phyloP scores from a whole-genome alignment of 2,329 filamentous ascomycete genomes.

The Fusarium newnesense region DNA sequence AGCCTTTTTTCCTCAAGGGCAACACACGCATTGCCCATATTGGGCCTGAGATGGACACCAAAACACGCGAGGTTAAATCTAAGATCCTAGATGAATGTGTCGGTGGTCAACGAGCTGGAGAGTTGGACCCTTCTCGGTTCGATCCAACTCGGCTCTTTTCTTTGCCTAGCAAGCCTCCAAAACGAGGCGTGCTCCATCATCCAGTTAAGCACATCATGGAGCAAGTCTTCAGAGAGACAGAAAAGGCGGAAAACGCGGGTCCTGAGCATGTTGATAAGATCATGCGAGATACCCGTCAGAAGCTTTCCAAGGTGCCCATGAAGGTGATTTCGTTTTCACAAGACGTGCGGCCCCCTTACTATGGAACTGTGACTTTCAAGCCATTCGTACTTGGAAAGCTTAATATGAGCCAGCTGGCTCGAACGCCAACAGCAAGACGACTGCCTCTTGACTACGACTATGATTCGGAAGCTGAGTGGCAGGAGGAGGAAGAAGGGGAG shows the following conservation, averaged over 20 bases:
- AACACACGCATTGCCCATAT: conserved; percentile 76
- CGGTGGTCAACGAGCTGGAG: conserved; percentile 56
- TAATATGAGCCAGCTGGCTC: conserved; percentile 62
- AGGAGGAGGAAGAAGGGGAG: conserved; percentile 78
- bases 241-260: conserved; percentile 49
- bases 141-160: conserved; percentile 59
- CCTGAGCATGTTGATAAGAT: conserved; percentile 51
- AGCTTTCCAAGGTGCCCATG: conserved; percentile 66
- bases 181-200: conserved; percentile 60
- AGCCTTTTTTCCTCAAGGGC: conserved; percentile 82
- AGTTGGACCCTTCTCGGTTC: conserved; percentile 53
- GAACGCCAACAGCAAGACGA: conserved; percentile 64
- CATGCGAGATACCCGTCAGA: conserved; percentile 48
- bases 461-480: conserved; percentile 88
- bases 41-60: conserved; percentile 66
- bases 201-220: conserved; percentile 72
- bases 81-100: conserved; percentile 64
- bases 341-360: conserved; percentile 76
- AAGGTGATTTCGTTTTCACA: conserved; percentile 72
- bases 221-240: conserved; percentile 60
- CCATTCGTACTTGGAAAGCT: conserved; percentile 57
- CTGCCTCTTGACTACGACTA: conserved; percentile 82
- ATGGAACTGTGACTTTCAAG: conserved; percentile 75
- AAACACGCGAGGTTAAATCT: conserved; percentile 63
- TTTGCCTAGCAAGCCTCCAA: conserved; percentile 50